These are phyloP conservation scores for Rhizopogon rudus DNA, from an alignment of 768 basidiomycete genomes.

Conservation along the genomic window DNA sequence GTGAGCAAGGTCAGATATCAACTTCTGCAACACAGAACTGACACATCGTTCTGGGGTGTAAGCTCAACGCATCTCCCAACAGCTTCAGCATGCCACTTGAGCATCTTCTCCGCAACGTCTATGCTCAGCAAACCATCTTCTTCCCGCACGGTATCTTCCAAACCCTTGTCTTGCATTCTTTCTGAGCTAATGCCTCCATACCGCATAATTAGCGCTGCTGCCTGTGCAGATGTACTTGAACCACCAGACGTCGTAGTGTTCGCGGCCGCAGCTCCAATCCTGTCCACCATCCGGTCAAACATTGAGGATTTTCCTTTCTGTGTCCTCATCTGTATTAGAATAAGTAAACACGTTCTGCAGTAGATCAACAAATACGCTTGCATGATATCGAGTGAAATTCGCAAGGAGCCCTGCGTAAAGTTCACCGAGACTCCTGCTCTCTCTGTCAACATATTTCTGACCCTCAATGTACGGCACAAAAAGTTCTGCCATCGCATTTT, in stretches of 20 bases:
- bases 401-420: conserved; percentile 71
- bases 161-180: conserved; percentile 42
- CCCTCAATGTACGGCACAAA: conserved; percentile 94
- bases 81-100: conserved; percentile 98
- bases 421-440: conserved; percentile 76
- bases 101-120: conserved; percentile 80
- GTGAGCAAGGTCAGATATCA: conserved; percentile 5
- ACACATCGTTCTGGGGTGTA: conserved; percentile 80
- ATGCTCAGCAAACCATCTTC: conserved; percentile 80
- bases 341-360: conserved; percentile 5
- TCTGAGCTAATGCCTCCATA: conserved; percentile 75
- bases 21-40: conserved; percentile 23
- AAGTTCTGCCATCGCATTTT: conserved; percentile 92
- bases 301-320: conserved; percentile 69
- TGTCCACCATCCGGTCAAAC: conserved; percentile 91
- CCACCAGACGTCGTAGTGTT: conserved; percentile 54
- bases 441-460: conserved; percentile 85
- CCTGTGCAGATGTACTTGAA: conserved; percentile 72
- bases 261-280: conserved; percentile 69
- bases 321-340: conserved; percentile 41
- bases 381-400: conserved; percentile 86
- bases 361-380: conserved; percentile 33
- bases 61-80: conserved; percentile 93
- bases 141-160: conserved; percentile 69
- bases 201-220: conserved; percentile 84